These are phyloP conservation scores for Tuber umbilicatum DNA, from an alignment of 495 filamentous ascomycete species.

Conservation along the genomic window DNA sequence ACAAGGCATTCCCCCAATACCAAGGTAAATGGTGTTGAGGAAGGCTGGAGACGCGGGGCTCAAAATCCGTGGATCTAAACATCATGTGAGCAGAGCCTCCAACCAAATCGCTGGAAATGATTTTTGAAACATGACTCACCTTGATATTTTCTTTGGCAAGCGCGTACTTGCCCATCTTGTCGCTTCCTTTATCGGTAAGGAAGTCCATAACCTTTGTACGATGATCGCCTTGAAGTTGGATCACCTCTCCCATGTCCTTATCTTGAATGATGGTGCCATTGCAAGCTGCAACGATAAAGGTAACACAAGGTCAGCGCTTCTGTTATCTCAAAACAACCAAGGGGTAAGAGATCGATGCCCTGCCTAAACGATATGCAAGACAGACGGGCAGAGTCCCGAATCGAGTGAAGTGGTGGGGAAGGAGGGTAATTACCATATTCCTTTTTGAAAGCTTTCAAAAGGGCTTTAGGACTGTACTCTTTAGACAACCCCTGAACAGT, in stretches of 20 bases:
- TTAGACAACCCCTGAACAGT: conserved; percentile 96
- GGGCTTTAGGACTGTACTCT: conserved; percentile 99
- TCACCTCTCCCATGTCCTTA: conserved; percentile 98
- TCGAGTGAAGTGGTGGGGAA: not conserved
- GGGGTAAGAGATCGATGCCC: conserved; percentile 24
- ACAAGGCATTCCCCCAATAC: not conserved
- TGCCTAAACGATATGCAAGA: conserved; percentile 21
- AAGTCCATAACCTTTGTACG: conserved; percentile 98
- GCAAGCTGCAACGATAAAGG: conserved; percentile 59
- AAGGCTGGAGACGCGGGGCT: conserved; percentile 44
- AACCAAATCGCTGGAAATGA: not conserved
- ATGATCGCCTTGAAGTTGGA: conserved; percentile 98
- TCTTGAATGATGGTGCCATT: conserved; percentile 99
- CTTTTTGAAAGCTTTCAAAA: conserved; percentile 99
- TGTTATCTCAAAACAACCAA: conserved; percentile 22
- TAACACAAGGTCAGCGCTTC: conserved; percentile 21
- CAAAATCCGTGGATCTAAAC: conserved; percentile 70
- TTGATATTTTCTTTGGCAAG: conserved; percentile 60
- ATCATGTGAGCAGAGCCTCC: conserved; percentile 7
- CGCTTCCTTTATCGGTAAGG: conserved; percentile 88
- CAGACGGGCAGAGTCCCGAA: conserved; percentile 14
- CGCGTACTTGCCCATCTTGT: conserved; percentile 61
- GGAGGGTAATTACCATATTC: conserved; percentile 70
- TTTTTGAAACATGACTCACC: conserved; percentile 47
- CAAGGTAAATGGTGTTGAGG: conserved; percentile 22